Percentiles rank a stretch among this genome's conserved stretches.
Evolutionary conservation across 176 grass and related monocot species (phyloP).

Genomic region (Avena atlantica): DNA sequence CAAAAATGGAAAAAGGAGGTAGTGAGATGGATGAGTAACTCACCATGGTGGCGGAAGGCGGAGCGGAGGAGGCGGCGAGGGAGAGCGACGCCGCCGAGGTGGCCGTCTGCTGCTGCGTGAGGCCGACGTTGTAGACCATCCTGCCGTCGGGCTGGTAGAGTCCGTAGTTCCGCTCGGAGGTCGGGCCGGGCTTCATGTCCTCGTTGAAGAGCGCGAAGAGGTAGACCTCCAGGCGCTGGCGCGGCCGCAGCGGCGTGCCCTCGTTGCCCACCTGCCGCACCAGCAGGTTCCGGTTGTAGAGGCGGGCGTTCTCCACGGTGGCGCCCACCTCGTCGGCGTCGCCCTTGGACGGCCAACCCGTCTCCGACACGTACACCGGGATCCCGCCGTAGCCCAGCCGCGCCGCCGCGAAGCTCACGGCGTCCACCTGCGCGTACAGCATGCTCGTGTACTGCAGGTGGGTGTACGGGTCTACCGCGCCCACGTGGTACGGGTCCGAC

Average conservation of each 20-base stretch:
- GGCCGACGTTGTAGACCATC: constrained; percentile 92
- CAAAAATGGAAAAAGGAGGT: neutral
- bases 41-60: constrained; percentile 33
- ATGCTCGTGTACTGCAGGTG: constrained; percentile 90
- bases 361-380: constrained; percentile 85
- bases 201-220: constrained; percentile 98
- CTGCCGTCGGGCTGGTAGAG: constrained; percentile 74
- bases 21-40: constrained; percentile 6
- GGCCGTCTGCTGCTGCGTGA: constrained; percentile 38
- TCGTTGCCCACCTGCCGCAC: constrained; percentile 62
- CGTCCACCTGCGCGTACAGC: constrained; percentile 97
- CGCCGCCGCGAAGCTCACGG: constrained; percentile 70
- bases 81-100: constrained; percentile 66
- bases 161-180: constrained; percentile 92
- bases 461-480: constrained; percentile 84
- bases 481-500: constrained; percentile 58
- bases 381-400: constrained; percentile 66
- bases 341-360: constrained; percentile 95
- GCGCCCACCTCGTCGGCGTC: constrained; percentile 80
- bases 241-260: constrained; percentile 86
- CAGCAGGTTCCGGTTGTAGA: constrained; percentile 86
- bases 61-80: constrained; percentile 50
- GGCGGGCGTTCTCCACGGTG: constrained; percentile 71
- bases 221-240: constrained; percentile 75
- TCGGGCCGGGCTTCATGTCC: constrained; percentile 83